Percentiles rank a stretch among this genome's conserved stretches.
These are phyloP conservation scores for Coix lacrymajobi DNA, from an alignment of 176 grass and related monocot species.

Conservation along the genomic window DNA sequence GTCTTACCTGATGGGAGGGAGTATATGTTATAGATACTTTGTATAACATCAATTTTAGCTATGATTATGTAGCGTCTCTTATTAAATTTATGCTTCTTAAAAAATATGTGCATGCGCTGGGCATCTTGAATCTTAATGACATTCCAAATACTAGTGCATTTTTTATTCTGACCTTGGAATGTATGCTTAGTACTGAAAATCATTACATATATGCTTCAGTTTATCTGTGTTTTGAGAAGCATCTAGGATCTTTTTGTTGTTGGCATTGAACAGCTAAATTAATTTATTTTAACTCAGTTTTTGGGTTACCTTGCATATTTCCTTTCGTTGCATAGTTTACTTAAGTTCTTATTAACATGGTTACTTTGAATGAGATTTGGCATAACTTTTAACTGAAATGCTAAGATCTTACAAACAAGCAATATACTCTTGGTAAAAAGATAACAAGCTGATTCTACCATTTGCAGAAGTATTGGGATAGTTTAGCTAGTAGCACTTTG, in stretches of 20 bases:
- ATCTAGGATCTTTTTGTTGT: background rate
- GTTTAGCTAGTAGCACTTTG: background rate
- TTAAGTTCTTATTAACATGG: background rate
- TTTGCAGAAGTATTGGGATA: background rate
- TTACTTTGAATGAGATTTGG: background rate
- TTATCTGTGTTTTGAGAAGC: background rate
- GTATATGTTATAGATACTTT: background rate
- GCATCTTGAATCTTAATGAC: background rate
- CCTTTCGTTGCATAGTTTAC: background rate
- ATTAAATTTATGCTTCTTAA: background rate
- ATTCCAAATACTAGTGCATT: background rate
- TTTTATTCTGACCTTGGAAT: slow-evolving; percentile 1
- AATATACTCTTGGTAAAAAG: background rate
- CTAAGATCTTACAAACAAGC: background rate
- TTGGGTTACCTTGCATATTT: background rate
- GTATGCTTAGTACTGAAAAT: background rate
- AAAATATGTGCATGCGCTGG: background rate
- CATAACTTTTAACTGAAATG: background rate
- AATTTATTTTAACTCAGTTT: background rate
- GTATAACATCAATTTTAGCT: background rate
- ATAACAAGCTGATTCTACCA: background rate
- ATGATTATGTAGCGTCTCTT: background rate
- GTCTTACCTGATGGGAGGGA: background rate
- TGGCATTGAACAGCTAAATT: background rate
- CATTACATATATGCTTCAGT: background rate